These are phyloP conservation scores for Dendryphion nanum DNA, from an alignment of 2,329 filamentous ascomycete species.

Conservation along the genomic window DNA sequence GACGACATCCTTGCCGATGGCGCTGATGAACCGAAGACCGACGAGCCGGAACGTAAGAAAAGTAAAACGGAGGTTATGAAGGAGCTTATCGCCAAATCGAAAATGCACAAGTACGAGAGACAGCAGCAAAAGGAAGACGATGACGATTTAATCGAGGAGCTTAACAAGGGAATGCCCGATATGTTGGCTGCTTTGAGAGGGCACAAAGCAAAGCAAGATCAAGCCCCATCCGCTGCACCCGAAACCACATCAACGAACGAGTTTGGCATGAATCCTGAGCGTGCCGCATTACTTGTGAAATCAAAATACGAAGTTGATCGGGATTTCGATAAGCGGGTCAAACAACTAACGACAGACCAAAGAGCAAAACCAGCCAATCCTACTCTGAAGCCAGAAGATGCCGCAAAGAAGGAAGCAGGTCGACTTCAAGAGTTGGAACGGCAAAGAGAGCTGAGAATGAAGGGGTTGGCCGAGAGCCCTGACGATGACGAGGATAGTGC, in stretches of 20 bases:
- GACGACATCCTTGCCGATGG: conserved; percentile 48
- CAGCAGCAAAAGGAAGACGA: conserved; percentile 92
- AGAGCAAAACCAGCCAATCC: conserved; percentile 81
- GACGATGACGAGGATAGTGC: conserved; percentile 58
- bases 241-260: conserved; percentile 38
- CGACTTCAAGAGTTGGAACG: conserved; percentile 79
- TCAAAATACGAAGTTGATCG: conserved; percentile 72
- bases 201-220: conserved; percentile 50
- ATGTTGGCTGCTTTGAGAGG: conserved; percentile 70
- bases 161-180: conserved; percentile 79
- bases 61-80: conserved; percentile 97
- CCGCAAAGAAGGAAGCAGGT: conserved; percentile 71
- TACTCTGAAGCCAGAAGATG: conserved; percentile 85
- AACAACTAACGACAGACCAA: conserved; percentile 79
- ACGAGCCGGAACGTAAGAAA: conserved; percentile 80
- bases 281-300: conserved; percentile 59
- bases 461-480: conserved; percentile 74
- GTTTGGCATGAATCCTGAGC: conserved; percentile 58
- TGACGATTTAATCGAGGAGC: conserved; percentile 76
- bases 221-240: conserved; percentile 38
- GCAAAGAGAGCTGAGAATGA: conserved; percentile 81
- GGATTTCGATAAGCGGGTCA: conserved; percentile 82
- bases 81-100: conserved; percentile 96
- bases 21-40: conserved; percentile 28
- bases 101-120: conserved; percentile 89